phyloP scores from a whole-genome alignment of 2,329 filamentous ascomycete genomes.

The Metarhizium album region DNA sequence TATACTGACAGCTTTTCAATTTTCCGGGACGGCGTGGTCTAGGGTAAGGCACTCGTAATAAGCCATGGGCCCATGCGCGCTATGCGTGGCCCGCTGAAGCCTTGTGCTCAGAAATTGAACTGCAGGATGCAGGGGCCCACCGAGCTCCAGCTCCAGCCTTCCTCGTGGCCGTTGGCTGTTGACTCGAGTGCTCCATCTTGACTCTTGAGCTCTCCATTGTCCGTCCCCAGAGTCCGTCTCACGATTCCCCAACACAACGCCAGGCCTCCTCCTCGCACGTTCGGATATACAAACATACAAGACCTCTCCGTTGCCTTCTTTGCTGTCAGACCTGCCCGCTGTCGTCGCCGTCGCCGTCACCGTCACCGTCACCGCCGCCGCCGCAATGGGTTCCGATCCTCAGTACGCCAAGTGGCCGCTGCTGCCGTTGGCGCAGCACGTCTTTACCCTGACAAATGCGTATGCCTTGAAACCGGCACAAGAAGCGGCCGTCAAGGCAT shows the following conservation, averaged over 20 bases:
- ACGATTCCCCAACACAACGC: constrained; percentile 8
- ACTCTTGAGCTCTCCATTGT: too few relatives aligned
- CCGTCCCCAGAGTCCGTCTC: background rate
- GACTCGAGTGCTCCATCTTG: too few relatives aligned
- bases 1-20: background rate
- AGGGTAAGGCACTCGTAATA: too few relatives aligned
- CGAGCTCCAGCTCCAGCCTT: constrained; percentile 12
- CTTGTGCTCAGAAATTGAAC: constrained; percentile 11
- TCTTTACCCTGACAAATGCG: constrained; percentile 78
- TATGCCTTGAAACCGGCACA: constrained; percentile 56
- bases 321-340: constrained; percentile 12
- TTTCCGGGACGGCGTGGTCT: background rate
- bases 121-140: too few relatives aligned
- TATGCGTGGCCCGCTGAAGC: constrained; percentile 21
- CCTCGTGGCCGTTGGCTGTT: constrained; percentile 9
- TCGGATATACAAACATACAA: background rate
- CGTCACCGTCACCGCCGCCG: too few relatives aligned
- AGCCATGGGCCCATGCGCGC: background rate
- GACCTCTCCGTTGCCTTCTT: constrained; percentile 14
- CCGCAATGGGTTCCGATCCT: constrained; percentile 65
- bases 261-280: background rate
- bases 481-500: constrained; percentile 58
- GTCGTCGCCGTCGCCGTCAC: too few relatives aligned
- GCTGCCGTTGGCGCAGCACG: constrained; percentile 71
- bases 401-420: constrained; percentile 80